Evolutionary conservation across 495 filamentous ascomycete genomes (phyloP), one percentile per base, ranked within the genome.

Genomic region (Oidiodendron maius): DNA sequence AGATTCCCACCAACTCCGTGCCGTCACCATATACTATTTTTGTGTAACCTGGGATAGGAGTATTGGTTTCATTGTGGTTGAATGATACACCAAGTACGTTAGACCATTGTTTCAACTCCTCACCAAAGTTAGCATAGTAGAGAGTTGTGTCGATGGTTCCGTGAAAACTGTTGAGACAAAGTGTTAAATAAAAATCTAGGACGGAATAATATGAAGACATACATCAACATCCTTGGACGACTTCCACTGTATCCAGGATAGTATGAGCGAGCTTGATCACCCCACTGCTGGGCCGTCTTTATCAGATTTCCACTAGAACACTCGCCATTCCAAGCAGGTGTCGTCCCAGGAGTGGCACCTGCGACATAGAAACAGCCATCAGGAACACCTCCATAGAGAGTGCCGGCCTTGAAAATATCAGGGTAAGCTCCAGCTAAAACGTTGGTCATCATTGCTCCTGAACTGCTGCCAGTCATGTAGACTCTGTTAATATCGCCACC

Each of bases 371-470:
- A 76, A 56, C 72, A 77, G 28, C 71, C 71, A 57, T 66, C 70
- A 0, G 73, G 72, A 3, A 72, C 69, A 22, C 74, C 72, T 18
- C 71, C 71, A 55, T 69, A 78, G 50, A 70, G 60, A 35, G 68
- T 60, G 13, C 64, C 72, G 13, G 69, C 74, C 48, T 68, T 67
- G 63, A 77, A 76, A 4, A 77, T 59, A 20, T 78, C 72, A n/a
- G 75, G 71, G 57, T 74, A 75, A 16, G 70, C 63, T 6, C 67
- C 71, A 3, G 66, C 48, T n/a, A 75, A 61, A 4, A 76, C 70
- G 43, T 74, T 71, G 44, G 73, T 74, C 78, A 82, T 82, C 64
- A 71, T 78, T 9, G 68, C 78, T 1, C 77, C 77, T 0, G 77
- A 80, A 35, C 67, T 72, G 11, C 63, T 65, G 13, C 78, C 78